Evolutionary conservation across 148 eudicot species (phyloP).

Genomic region (Heliamphora exappendiculata): DNA sequence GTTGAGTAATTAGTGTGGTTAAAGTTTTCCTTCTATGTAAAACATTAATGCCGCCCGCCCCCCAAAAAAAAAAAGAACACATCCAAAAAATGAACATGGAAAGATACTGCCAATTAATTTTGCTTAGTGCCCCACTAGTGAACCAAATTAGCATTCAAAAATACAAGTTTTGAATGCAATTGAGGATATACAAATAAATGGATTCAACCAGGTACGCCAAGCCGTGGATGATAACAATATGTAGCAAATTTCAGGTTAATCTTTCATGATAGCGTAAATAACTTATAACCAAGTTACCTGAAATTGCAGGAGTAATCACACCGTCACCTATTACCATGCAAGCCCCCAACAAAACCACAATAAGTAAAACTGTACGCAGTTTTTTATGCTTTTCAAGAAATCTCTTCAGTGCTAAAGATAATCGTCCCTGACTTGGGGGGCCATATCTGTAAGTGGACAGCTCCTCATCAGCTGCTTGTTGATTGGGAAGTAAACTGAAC

Average conservation of each 20-base stretch:
- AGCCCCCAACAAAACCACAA: slow-evolving; percentile 76
- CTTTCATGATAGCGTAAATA: not conserved
- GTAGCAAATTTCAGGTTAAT: not conserved
- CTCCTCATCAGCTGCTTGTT: slow-evolving; percentile 98
- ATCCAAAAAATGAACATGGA: too few species aligned
- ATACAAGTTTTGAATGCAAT: not conserved
- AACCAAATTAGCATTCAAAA: too few species aligned
- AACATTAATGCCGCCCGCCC: not conserved
- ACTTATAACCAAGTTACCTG: slow-evolving; percentile 39
- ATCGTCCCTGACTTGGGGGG: slow-evolving; percentile 28
- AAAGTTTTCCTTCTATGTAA: too few species aligned
- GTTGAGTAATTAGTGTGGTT: not conserved
- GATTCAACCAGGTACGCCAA: not conserved
- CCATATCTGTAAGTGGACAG: slow-evolving; percentile 73
- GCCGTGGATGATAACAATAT: not conserved
- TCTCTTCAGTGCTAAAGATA: slow-evolving; percentile 51
- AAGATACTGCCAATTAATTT: too few species aligned
- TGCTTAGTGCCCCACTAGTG: too few species aligned
- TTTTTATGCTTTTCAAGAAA: slow-evolving; percentile 78
- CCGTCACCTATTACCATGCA: slow-evolving; percentile 98
- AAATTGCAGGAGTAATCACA: slow-evolving; percentile 88
- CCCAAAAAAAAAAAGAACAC: too few species aligned
- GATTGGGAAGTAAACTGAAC: slow-evolving; percentile 89
- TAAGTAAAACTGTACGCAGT: slow-evolving; percentile 49
- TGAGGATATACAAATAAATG: not conserved